phyloP scores from a whole-genome alignment of 1,284 basidiomycete genomes.

The Marasmius fiardii region DNA sequence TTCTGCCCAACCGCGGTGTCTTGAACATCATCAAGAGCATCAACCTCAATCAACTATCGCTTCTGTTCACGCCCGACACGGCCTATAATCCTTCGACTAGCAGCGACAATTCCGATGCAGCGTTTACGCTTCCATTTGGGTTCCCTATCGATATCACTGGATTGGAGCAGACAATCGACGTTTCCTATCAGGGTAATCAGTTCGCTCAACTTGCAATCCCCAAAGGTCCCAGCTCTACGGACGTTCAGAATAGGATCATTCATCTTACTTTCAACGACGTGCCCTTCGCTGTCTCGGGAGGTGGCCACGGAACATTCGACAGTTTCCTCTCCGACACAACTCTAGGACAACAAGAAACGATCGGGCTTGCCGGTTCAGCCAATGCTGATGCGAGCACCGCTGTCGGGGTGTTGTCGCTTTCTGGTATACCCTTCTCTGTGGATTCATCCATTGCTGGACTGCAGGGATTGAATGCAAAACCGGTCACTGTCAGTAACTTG shows the following conservation, averaged over 20 bases:
- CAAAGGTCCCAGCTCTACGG: constrained; percentile 55
- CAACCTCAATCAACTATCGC: constrained; percentile 56
- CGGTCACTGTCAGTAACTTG: constrained; percentile 55
- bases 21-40: constrained; percentile 69
- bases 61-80: constrained; percentile 56
- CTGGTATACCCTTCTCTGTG: constrained; percentile 63
- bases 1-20: constrained; percentile 63
- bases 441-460: constrained; percentile 61
- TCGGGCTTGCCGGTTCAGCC: constrained; percentile 58
- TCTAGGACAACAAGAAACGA: constrained; percentile 40
- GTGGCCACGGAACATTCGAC: constrained; percentile 55
- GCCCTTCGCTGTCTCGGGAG: constrained; percentile 55
- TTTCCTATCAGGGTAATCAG: constrained; percentile 49
- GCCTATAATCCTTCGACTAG: constrained; percentile 59
- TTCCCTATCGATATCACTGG: constrained; percentile 70
- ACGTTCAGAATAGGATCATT: constrained; percentile 62
- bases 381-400: constrained; percentile 66
- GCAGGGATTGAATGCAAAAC: constrained; percentile 63
- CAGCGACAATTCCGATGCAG: constrained; percentile 56
- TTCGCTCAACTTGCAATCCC: constrained; percentile 68
- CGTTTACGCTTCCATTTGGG: constrained; percentile 68
- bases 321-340: constrained; percentile 70
- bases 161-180: constrained; percentile 60
- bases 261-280: constrained; percentile 60
- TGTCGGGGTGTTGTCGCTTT: constrained; percentile 63